Evolutionary conservation across 371 early-diverging fungal genomes (phyloP), one percentile per base, ranked within the genome.

Genomic region (Globomyces sp.): DNA sequence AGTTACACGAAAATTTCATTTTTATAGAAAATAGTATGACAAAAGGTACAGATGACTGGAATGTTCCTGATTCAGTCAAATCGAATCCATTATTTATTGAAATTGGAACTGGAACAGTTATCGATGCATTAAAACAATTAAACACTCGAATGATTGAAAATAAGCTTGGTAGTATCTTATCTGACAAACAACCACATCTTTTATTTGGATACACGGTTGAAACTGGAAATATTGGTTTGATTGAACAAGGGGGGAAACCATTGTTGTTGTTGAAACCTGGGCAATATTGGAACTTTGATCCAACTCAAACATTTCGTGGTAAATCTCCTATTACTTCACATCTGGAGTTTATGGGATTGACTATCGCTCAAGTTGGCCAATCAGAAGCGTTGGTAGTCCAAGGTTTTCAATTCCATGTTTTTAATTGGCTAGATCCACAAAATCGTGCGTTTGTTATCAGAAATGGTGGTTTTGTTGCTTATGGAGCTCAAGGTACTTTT

Each of bases 381-480:
- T 57, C 61, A 44, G 73, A 74, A 48, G 73, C 73, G 36, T 42
- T 65, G n/a, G 74, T 71, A 9, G 65, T 76, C 3, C 64, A 68
- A 61, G 69, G 71, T 40, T 24, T 24, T 24, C 24, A 24, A 24
- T 24, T 24, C 24, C 24, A 24, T 24, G 24, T 24, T 24, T 24
- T 24, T 24, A 24, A 24, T 24, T 24, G 24, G 24, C 24, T 24
- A 24, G 24, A 24, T 24, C 76, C 76, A 34, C 50, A 68, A 36
- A 76, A 76, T 66, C 40, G 69, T 34, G 65, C 71, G 24, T 76
- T 76, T 57, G 65, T 73, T 40, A 65, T 76, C 36, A 58, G 73
- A 37, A 76, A 76, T 53, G 67, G 69, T 40, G 77, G 77, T 2
- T 76, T 76, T 63, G 74, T 68, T 1, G 70, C 74, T 24, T 76